Evolutionary conservation across 345 rosid genomes (phyloP).

Genomic region (Chamaenerion angustifolium): DNA sequence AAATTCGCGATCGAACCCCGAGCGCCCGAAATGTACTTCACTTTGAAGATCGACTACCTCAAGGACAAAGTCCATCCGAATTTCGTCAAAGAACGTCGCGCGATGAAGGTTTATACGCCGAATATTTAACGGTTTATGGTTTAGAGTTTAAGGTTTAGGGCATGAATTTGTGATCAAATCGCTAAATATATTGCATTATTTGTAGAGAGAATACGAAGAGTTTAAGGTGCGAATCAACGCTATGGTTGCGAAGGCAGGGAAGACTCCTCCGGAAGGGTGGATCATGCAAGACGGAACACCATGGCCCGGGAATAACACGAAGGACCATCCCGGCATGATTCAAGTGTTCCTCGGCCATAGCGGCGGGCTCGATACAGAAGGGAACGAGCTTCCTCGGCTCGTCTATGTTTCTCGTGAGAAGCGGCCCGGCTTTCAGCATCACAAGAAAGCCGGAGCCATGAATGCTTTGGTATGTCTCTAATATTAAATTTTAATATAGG

Average conservation of each 20-base stretch:
- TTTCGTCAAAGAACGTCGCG: conserved; percentile 85
- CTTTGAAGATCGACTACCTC: conserved; percentile 75
- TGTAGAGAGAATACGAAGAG: conserved; percentile 92
- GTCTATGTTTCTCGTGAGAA: conserved; percentile 88
- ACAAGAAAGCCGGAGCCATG: conserved; percentile 99
- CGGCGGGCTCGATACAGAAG: conserved; percentile 77
- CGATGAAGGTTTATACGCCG: conserved; percentile 72
- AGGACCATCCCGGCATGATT: conserved; percentile 97
- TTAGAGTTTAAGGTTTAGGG: neutral
- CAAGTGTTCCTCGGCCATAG: conserved; percentile 80
- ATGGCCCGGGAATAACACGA: conserved; percentile 99
- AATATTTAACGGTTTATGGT: neutral
- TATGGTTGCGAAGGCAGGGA: conserved; percentile 69
- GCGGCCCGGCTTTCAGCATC: conserved; percentile 74
- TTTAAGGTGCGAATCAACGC: conserved; percentile 87
- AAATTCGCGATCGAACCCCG: conserved; percentile 55
- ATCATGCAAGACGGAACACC: conserved; percentile 98
- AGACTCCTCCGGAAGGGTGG: conserved; percentile 84
- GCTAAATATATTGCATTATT: neutral
- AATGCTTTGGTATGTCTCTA: conserved; percentile 57
- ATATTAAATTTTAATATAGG: too few species aligned
- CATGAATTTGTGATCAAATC: too few species aligned
- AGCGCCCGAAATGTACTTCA: conserved; percentile 68
- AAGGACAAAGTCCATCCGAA: conserved; percentile 96
- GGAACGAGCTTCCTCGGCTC: conserved; percentile 69